Evolutionary conservation across 352 stramenopile species (phyloP), one percentile per base, ranked within the genome.

Genomic region (Pythium rishiriense): DNA sequence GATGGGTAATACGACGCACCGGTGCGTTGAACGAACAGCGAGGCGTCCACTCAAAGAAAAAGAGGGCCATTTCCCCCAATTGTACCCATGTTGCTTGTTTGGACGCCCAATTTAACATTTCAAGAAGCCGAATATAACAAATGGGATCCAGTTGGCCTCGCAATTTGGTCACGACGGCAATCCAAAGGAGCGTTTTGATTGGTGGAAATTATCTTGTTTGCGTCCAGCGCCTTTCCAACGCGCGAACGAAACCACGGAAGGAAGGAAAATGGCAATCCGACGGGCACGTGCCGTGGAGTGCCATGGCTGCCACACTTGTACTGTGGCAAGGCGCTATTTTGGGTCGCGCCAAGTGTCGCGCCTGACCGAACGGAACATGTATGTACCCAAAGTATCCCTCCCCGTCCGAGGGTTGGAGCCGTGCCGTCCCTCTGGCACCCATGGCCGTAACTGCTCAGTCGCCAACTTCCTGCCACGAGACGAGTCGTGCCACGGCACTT

Each of bases 141-240:
- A 56, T n/a, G 26, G 28, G n/a, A 56, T 56, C 49, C 17, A 51
- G 37, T 60, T 50, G 5, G 21, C 22, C 25, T 41, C 12, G 39
- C 51, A 60, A 60, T 60, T 49, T 29, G 39, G 53, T 60, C 37
- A 60, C 47, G 50, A 60, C 11, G 17, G 14, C 26, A 11, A 10
- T 7, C 12, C 17, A 37, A 8, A 2, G n/a, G 8, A 24, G 8
- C 22, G 28, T 37, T 14, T 53, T 58, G 22, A 58, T 58, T 58
- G 51, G 51, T 25, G 14, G 29, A 48, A 19, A 37, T 48, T 37
- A n/a, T n/a, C 33, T 17, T 19, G 12, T 10, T 48, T 58, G 22
- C n/a, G 53, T 17, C n/a, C 53, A 60, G 39, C 24, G 15, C 28
- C 12, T 26, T 55, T 42, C 25, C 17, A 35, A 25, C 19, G 22